Evolutionary conservation across 495 filamentous ascomycete species (phyloP), one percentile per base, ranked within the genome.

Genomic region (Apiosordaria backusii): DNA sequence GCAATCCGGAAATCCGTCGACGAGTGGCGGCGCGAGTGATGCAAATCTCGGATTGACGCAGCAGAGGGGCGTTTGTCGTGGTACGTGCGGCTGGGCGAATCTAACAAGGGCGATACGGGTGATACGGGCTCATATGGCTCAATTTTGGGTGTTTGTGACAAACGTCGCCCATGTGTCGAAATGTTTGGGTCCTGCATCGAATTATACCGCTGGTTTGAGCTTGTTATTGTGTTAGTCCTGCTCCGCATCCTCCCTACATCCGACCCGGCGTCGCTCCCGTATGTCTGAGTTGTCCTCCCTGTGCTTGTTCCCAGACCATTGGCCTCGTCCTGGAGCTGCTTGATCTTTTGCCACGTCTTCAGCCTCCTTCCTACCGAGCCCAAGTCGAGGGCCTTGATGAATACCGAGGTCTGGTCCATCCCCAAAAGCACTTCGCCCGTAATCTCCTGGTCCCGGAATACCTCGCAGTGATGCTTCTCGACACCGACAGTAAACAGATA

Each of bases 391-490:
- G 95, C 94, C 76, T 97, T 97, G 78, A 98, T 87, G 74, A 97
- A 93, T 3, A 97, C 77, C 35, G 92, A 92, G 25, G 90, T 87
- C 75, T 98, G 96, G 67, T 96, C 90, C 93, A 99, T 96, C 22
- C 92, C 91, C 60, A 99, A 79, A 18, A 99, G 78, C 15, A 97
- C 92, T 67, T 97, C 92, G 45, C 96, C 96, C 15, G 90, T 87
- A 63, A 99, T 97, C 76, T 99, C 96, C 79, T 99, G 93, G 70
- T 97, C 93, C 69, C 89, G 84, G 71, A 99, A 99, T 10, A 97
- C 89, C 54, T 94, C 89, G 75, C 96, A 98, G 67, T 97, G 93
- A 61, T 84, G 85, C 53, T 85, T 82, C 70, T 97, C 93, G 21
- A 98, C 88, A 18, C 91, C 92, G 13, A 86, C 76, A 23, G 87